These are phyloP conservation scores for Theobroma cacao DNA, from an alignment of 345 rosid species.

Conservation along the genomic window DNA sequence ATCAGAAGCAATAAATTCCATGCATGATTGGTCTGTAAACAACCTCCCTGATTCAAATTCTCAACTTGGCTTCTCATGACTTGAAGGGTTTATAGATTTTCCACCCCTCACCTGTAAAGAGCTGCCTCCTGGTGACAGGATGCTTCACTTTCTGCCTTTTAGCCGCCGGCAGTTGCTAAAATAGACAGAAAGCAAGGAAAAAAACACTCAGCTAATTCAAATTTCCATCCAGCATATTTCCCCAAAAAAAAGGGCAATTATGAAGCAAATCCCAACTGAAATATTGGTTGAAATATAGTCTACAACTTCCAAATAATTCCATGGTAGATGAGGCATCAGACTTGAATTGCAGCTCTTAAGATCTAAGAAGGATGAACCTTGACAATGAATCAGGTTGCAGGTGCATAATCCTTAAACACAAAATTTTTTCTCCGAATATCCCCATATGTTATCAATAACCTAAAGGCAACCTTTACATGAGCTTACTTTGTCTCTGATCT, in stretches of 20 bases:
- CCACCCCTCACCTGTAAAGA: conserved; percentile 2
- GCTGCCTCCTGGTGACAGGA: background rate
- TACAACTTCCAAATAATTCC: background rate
- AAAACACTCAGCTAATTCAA: background rate
- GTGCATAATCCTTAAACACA: background rate
- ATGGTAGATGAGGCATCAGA: background rate
- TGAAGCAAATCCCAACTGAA: background rate
- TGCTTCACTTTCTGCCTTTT: conserved; percentile 10
- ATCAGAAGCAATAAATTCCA: conserved; percentile 14
- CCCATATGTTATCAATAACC: background rate
- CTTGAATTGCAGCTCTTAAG: background rate
- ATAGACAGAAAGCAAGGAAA: background rate
- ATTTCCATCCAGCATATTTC: background rate
- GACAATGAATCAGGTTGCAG: background rate
- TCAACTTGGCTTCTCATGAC: background rate
- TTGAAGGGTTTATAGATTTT: background rate
- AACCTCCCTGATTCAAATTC: background rate
- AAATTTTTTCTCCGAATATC: background rate
- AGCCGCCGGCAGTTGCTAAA: conserved; percentile 9
- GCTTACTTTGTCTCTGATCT: background rate
- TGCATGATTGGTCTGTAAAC: background rate
- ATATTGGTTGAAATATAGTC: background rate
- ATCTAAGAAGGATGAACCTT: background rate
- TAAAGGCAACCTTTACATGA: background rate
- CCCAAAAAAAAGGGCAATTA: background rate